Evolutionary conservation across 768 basidiomycete species (phyloP).

Genomic region (Suillus subalutaceus): DNA sequence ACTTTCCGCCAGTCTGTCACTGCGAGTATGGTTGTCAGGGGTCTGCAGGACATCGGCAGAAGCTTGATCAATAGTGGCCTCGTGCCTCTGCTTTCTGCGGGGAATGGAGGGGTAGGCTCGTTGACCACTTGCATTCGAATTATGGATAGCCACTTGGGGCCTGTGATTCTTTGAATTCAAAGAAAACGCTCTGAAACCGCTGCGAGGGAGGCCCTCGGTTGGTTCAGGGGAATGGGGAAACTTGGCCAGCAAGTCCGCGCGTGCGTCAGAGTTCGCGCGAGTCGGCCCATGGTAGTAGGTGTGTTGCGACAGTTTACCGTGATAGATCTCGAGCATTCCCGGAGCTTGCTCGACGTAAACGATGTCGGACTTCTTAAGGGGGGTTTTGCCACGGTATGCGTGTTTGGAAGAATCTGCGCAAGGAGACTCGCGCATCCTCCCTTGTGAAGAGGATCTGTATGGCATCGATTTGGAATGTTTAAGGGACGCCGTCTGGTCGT

Average conservation of each 20-base stretch:
- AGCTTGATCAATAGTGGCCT: conserved; percentile 5
- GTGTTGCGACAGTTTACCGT: neutral
- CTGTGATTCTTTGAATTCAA: conserved; percentile 4
- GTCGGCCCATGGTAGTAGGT: neutral
- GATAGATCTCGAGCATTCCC: conserved; percentile 7
- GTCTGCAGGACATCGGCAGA: neutral
- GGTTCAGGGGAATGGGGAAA: conserved; percentile 14
- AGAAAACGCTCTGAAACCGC: conserved; percentile 8
- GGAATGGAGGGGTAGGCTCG: conserved; percentile 8
- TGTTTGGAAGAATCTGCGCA: conserved; percentile 4
- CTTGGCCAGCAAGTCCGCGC: conserved; percentile 10
- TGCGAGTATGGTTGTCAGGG: neutral
- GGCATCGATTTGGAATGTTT: conserved; percentile 20
- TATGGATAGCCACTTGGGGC: neutral
- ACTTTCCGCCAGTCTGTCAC: conserved; percentile 9
- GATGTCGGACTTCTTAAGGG: conserved; percentile 15
- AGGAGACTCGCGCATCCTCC: conserved; percentile 4
- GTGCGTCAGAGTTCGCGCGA: conserved; percentile 1
- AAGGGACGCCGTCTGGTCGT: conserved; percentile 5
- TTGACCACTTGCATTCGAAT: neutral
- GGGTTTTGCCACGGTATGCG: conserved; percentile 15
- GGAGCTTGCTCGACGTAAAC: conserved; percentile 13
- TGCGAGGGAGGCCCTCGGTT: conserved; percentile 13
- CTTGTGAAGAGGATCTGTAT: conserved; percentile 5
- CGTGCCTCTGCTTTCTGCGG: conserved; percentile 7